phyloP scores from a whole-genome alignment of 129 eudicot genomes.

The Artemisia annua region DNA sequence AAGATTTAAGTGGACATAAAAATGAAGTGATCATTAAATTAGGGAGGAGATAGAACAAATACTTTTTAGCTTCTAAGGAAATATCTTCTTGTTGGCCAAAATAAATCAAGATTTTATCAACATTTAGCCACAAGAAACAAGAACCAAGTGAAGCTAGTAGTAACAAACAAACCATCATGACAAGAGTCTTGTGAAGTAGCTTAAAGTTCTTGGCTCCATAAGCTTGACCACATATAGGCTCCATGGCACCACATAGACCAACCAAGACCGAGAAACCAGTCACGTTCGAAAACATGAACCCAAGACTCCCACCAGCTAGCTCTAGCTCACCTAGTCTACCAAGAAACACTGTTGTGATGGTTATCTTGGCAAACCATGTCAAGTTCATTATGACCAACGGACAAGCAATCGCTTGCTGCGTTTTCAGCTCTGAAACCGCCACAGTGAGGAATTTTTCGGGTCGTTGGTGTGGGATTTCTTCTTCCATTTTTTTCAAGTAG shows the following conservation, averaged over 20 bases:
- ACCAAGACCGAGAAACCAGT: slow-evolving; percentile 78
- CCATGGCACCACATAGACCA: slow-evolving; percentile 86
- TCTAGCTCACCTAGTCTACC: slow-evolving; percentile 87
- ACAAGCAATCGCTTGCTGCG: slow-evolving; percentile 52
- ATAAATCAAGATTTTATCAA: slow-evolving; percentile 54
- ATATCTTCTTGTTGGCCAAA: slow-evolving; percentile 81
- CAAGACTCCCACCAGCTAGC: slow-evolving; percentile 79
- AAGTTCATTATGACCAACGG: slow-evolving; percentile 73
- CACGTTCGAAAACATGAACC: slow-evolving; percentile 78
- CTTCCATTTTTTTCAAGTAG: slow-evolving; percentile 24
- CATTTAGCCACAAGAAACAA: slow-evolving; percentile 77
- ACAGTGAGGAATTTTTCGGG: slow-evolving; percentile 24
- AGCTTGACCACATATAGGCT: slow-evolving; percentile 95
- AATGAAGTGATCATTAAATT: slow-evolving; percentile 66
- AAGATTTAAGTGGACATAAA: slow-evolving; percentile 70
- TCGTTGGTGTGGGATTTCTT: slow-evolving; percentile 24
- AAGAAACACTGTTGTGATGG: slow-evolving; percentile 81
- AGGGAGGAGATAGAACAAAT: slow-evolving; percentile 68
- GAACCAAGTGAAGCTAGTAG: slow-evolving; percentile 48
- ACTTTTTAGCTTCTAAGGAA: slow-evolving; percentile 46
- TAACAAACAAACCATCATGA: slow-evolving; percentile 54
- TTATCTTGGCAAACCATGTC: slow-evolving; percentile 70
- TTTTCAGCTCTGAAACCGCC: slow-evolving; percentile 53
- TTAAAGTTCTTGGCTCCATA: slow-evolving; percentile 79
- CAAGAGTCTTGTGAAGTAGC: slow-evolving; percentile 77